Conservation (phyloP, 169 alveolate species). For the Plasmodium sp. region DNA sequence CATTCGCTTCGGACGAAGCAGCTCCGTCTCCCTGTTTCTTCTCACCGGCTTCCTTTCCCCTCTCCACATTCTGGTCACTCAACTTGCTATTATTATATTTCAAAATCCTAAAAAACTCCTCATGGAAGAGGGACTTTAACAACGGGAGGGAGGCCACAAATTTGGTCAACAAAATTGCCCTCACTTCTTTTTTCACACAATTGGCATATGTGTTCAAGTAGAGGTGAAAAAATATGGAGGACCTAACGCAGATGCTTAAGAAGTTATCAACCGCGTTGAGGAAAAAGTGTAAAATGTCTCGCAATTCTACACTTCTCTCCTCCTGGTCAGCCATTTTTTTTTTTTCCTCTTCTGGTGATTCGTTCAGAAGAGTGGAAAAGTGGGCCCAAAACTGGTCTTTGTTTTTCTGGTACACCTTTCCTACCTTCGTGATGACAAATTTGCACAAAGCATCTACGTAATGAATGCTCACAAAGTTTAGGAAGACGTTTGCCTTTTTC, state of each 20-base stretch:
- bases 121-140: slow-evolving; percentile 55
- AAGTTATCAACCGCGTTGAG: slow-evolving; percentile 59
- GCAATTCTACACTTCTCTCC: slow-evolving; percentile 11
- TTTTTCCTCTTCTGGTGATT: slow-evolving; percentile 21
- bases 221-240: slow-evolving; percentile 62
- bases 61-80: not conserved
- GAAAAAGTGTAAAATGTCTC: slow-evolving; percentile 23
- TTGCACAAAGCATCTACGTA: slow-evolving; percentile 33
- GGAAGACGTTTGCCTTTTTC: slow-evolving; percentile 36
- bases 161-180: slow-evolving; percentile 20
- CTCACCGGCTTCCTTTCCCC: not conserved
- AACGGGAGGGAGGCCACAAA: slow-evolving; percentile 33
- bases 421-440: slow-evolving; percentile 32
- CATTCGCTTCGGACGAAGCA: not conserved
- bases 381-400: slow-evolving; percentile 32
- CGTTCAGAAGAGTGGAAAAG: slow-evolving; percentile 4
- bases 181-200: slow-evolving; percentile 44
- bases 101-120: slow-evolving; percentile 61
- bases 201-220: slow-evolving; percentile 41
- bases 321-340: not conserved
- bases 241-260: slow-evolving; percentile 60
- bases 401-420: slow-evolving; percentile 41
- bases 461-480: slow-evolving; percentile 56
- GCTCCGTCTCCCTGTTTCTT: not conserved
- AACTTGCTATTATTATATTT: slow-evolving; percentile 49